Base-by-base conservation (phyloP, 352 stramenopile species). In the Phytophthora ohioensis region DNA sequence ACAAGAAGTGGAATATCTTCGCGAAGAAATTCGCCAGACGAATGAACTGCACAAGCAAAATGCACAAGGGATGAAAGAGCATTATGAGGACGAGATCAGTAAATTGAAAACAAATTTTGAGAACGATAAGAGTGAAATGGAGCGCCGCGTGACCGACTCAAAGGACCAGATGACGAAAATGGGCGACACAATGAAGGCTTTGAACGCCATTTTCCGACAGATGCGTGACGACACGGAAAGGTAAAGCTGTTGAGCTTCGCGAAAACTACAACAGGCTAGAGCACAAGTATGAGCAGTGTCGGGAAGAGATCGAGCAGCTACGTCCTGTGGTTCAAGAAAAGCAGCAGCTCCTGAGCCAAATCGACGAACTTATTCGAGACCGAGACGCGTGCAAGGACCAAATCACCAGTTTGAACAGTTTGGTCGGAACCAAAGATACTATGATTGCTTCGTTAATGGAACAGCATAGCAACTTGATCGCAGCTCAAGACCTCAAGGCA, bases 131-230 rank as follows among this genome's bases (percentile, higher is more conserved):
- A 66, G 71, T 10, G 87, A 93, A 5, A 86, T 95, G 76, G 91
- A 98, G 67, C 71, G 79, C 11, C 88, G 88, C 53, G 65, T 87
- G 41, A 49, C 52, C 0, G 85, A 95, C 10, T 82, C 83, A 2
- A 94, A 96, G 61, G 84, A 95, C 2, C 84, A 97, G 62, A 84
- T 93, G 67, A 78, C 81, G 27, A 95, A 96, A 53, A 98, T 98
- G 91, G 81, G 83, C 7, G 93, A 98, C 54, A 98, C 92, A 2
- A 94, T 98, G 75, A 95, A 94, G 54, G 95, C 92, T 13, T 79
- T 98, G 0, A 98, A 98, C 71, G 95, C 85, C 2, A 96, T 98
- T 32, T 98, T 98, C 57, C 76, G 88, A 2, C 92, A 98, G 41
- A 98, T 98, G 91, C 93, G 97, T 11, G 82, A 94, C 45, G 91